A percentile compares a stretch with the other conserved stretches of the same genome.
Evolutionary conservation across 768 basidiomycete genomes (phyloP).

Genomic region (Russula foetens): DNA sequence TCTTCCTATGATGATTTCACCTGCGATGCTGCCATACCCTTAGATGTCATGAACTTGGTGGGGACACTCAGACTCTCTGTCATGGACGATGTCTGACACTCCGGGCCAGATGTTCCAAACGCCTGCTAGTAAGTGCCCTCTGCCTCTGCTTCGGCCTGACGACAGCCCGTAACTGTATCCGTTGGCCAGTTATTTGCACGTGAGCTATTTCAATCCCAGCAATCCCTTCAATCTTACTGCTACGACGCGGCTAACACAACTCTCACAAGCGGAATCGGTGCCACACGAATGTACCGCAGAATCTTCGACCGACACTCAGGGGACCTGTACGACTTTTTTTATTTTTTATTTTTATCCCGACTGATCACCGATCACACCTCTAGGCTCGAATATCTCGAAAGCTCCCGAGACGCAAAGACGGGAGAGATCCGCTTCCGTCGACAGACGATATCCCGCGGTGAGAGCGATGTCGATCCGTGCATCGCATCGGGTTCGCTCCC

Average conservation of each 20-base stretch:
- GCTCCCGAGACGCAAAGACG: slow-evolving; percentile 5
- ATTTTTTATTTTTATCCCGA: background rate
- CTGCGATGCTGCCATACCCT: background rate
- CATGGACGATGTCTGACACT: background rate
- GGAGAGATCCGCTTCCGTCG: slow-evolving; percentile 15
- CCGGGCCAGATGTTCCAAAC: slow-evolving; percentile 9
- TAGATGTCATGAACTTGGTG: slow-evolving; percentile 16
- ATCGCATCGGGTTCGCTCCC: too few species aligned
- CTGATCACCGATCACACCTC: too few species aligned
- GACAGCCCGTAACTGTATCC: background rate
- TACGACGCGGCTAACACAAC: background rate
- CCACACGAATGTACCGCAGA: slow-evolving; percentile 14
- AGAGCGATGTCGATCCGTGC: background rate
- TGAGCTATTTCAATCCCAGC: background rate
- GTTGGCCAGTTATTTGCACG: slow-evolving; percentile 7
- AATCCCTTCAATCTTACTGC: too few species aligned
- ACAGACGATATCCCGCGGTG: background rate
- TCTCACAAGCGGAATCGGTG: slow-evolving; percentile 6
- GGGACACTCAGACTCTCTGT: background rate
- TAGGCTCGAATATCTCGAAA: slow-evolving; percentile 16
- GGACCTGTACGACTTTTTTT: background rate
- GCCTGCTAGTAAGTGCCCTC: background rate
- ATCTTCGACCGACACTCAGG: slow-evolving; percentile 1
- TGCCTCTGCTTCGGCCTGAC: background rate
- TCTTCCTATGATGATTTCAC: background rate